Evolutionary conservation across 2,329 filamentous ascomycete species (phyloP), one percentile per base, ranked within the genome.

Genomic region (Aspergillus uvarum): DNA sequence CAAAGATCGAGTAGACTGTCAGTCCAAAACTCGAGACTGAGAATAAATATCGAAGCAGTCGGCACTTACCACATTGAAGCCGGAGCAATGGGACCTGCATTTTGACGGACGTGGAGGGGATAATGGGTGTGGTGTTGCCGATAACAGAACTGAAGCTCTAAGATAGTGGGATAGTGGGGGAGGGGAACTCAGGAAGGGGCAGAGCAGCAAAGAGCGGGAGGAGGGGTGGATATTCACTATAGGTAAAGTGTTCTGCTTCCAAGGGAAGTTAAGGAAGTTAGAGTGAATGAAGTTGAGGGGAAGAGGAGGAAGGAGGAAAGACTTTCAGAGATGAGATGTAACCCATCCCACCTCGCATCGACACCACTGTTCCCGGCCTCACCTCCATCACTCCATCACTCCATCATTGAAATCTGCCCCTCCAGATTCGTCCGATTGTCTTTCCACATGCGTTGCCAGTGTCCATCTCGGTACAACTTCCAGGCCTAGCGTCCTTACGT

Each of bases 21-120:
- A 57, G 22, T 11, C 21, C 47, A 19, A 35, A 29, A 38, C 29
- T 5, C 16, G 29, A 3, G 3, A 7, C 48, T 6, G 21, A n/a
- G n/a, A 24, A 24, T 12, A 4, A 12, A 32, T 21, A 31, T 31
- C 2, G 7, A 31, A 38, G 32, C 22, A 16, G 26, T 29, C 7
- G 14, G 8, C 24, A 68, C 76, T 68, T 76, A 88, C 86, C 85
- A 67, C 79, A 82, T 70, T 82, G 79, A 56, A 98, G 87, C 68
- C 92, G 87, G 74, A 96, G 84, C 56, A 98, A 81, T 71, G 94
- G 93, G 63, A 95, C 86, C 73, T 90, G 89, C 84, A 93, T 85
- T 48, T 67, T 79, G 69, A 51, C 51, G 60, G 47, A 53, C 19
- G 42, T 56, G 29, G 32, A 35, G 35, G 48, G 38, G 49, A 38